Percentiles rank a stretch among this genome's conserved stretches.
These are phyloP conservation scores for Paraglomus occultum DNA, from an alignment of 192 early-diverging fungal genomes.

Conservation along the genomic window DNA sequence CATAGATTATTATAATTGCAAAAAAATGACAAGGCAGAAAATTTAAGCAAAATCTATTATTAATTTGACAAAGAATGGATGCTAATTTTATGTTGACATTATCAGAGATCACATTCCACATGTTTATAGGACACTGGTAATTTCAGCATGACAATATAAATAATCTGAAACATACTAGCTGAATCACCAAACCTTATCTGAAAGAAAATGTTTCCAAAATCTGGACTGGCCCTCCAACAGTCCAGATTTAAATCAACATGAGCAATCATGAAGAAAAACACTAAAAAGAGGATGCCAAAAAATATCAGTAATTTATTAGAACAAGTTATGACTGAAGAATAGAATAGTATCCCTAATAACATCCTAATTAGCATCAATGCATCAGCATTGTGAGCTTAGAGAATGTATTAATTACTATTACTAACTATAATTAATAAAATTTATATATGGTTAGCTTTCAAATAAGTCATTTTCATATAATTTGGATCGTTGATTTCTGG, in stretches of 20 bases:
- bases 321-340: background rate
- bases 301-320: slow-evolving; percentile 16
- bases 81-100: slow-evolving; percentile 20
- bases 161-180: slow-evolving; percentile 13
- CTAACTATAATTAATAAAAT: no score
- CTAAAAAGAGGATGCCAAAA: slow-evolving; percentile 14
- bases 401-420: no score
- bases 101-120: slow-evolving; percentile 1
- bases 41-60: no score
- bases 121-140: background rate
- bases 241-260: slow-evolving; percentile 20
- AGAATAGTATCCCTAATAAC: background rate
- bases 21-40: no score
- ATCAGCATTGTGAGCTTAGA: no score
- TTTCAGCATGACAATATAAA: slow-evolving; percentile 18
- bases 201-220: slow-evolving; percentile 5
- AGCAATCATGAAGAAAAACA: background rate
- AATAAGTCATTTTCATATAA: no score
- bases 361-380: background rate
- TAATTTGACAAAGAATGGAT: slow-evolving; percentile 10
- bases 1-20: no score
- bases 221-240: slow-evolving; percentile 16
- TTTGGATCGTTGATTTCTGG: no score
- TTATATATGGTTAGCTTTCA: no score
- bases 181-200: background rate